Percentiles rank a stretch among this genome's conserved stretches.
phyloP scores from a whole-genome alignment of 2,329 filamentous ascomycete species.

The Xylariomycetidae sp. region DNA sequence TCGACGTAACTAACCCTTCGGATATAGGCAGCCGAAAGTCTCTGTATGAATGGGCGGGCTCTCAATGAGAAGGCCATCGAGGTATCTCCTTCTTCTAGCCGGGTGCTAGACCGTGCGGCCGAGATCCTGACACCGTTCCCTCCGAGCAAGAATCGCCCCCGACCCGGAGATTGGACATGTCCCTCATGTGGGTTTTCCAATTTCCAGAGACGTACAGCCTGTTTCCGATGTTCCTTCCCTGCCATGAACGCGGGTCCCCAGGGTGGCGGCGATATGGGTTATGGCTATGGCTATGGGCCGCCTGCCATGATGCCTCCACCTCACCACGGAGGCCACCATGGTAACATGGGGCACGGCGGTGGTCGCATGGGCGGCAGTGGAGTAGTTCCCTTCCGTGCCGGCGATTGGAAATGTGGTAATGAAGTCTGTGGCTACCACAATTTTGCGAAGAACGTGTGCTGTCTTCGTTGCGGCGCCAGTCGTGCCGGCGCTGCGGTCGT shows the following conservation, averaged over 20 bases:
- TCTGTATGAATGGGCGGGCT: conserved; percentile 98
- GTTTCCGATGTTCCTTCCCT: conserved; percentile 99
- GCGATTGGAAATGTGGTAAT: conserved; percentile 98
- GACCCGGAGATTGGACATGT: conserved; percentile 98
- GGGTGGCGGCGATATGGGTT: conserved; percentile 45
- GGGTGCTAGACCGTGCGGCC: conserved; percentile 89
- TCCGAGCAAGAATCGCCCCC: conserved; percentile 95
- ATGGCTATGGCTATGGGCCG: conserved; percentile 59
- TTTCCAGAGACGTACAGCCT: conserved; percentile 96
- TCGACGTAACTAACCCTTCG: conserved; percentile 3
- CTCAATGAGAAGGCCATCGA: conserved; percentile 99
- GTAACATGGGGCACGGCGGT: conserved; percentile 48
- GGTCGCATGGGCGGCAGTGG: conserved; percentile 77
- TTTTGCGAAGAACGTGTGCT: conserved; percentile 99
- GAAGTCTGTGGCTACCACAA: conserved; percentile 98
- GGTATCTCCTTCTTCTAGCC: conserved; percentile 94
- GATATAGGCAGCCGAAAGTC: conserved; percentile 81
- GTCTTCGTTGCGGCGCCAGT: conserved; percentile 90
- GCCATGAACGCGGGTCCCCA: conserved; percentile 76
- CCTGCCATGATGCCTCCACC: conserved; percentile 77
- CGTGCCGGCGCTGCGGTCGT: conserved; percentile 91
- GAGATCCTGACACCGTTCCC: conserved; percentile 97
- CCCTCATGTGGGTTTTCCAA: conserved; percentile 98
- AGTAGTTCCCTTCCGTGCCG: conserved; percentile 93
- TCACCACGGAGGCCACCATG: conserved; percentile 63